phyloP scores from a whole-genome alignment of 1,284 basidiomycete species.

The Blastosporella zonata region DNA sequence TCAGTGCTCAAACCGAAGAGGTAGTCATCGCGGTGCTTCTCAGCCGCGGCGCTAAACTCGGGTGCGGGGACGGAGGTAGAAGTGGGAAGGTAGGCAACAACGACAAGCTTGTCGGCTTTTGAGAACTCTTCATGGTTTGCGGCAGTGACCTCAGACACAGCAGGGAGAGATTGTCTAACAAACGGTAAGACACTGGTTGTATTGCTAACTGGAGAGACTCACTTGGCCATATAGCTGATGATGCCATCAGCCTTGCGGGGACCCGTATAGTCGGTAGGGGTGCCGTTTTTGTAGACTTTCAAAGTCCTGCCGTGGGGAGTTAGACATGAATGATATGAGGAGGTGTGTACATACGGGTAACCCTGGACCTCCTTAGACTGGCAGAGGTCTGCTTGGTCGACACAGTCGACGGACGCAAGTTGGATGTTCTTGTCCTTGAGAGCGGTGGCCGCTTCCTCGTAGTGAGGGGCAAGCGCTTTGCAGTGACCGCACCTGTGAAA shows the following conservation, averaged over 20 bases:
- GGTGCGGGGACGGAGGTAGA: slow-evolving; percentile 64
- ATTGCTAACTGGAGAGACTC: slow-evolving; percentile 28
- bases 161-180: slow-evolving; percentile 89
- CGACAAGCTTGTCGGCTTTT: slow-evolving; percentile 88
- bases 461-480: slow-evolving; percentile 90
- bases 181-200: slow-evolving; percentile 5
- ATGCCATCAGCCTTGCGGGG: slow-evolving; percentile 96
- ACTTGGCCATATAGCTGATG: slow-evolving; percentile 98
- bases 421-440: slow-evolving; percentile 90
- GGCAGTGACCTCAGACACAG: slow-evolving; percentile 78
- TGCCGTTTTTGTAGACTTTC: slow-evolving; percentile 91
- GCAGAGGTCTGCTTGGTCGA: slow-evolving; percentile 86
- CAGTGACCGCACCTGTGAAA: slow-evolving; percentile 80
- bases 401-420: slow-evolving; percentile 96
- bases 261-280: slow-evolving; percentile 77
- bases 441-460: slow-evolving; percentile 92
- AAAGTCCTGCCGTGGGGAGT: slow-evolving; percentile 51
- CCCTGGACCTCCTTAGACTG: slow-evolving; percentile 83
- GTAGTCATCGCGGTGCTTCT: slow-evolving; percentile 88
- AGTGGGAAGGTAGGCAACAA: slow-evolving; percentile 79
- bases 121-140: slow-evolving; percentile 85
- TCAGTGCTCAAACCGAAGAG: slow-evolving; percentile 89
- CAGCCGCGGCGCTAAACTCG: slow-evolving; percentile 78
- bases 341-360: slow-evolving; percentile 73
- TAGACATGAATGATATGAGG: slow-evolving; percentile 7